A percentile compares a stretch with the other conserved stretches of the same genome.
Conservation (phyloP, 2,329 filamentous ascomycete species). For the Myriosclerotinia curreyana region DNA sequence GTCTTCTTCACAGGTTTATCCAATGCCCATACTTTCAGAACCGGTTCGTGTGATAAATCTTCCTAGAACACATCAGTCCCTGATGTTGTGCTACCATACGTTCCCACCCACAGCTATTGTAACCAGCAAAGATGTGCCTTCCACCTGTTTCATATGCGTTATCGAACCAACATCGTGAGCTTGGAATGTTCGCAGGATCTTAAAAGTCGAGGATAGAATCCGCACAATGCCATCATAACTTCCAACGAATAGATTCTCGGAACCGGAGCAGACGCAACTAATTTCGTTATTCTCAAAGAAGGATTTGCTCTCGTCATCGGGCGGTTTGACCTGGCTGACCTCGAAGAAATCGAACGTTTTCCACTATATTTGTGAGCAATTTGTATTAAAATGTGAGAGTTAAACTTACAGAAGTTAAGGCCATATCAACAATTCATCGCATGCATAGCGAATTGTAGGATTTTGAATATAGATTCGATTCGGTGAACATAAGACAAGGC, state of each 20-base stretch:
- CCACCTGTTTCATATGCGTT: conserved; percentile 88
- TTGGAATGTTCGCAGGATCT: conserved; percentile 79
- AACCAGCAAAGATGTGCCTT: conserved; percentile 79
- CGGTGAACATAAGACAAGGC: conserved; percentile 13
- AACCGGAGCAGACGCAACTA: conserved; percentile 79
- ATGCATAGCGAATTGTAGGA: conserved; percentile 11
- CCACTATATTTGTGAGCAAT: conserved; percentile 56
- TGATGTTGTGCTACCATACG: background rate
- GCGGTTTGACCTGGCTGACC: conserved; percentile 74
- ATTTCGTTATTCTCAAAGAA: conserved; percentile 82
- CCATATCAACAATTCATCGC: conserved; percentile 27
- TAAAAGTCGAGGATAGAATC: conserved; percentile 84
- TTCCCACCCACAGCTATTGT: conserved; percentile 62
- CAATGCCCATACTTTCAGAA: conserved; percentile 95
- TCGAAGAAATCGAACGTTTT: conserved; percentile 99
- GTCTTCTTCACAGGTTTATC: conserved; percentile 95
- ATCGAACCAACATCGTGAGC: conserved; percentile 78
- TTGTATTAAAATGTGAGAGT: background rate
- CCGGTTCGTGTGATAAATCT: conserved; percentile 81
- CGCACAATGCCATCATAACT: conserved; percentile 81
- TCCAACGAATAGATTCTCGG: conserved; percentile 85
- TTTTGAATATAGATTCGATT: background rate
- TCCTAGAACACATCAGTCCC: conserved; percentile 54
- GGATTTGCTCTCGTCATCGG: conserved; percentile 73
- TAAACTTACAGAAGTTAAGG: conserved; percentile 32